Base-by-base conservation (phyloP, 2,329 filamentous ascomycete species). In the Venturia aucupariae region DNA sequence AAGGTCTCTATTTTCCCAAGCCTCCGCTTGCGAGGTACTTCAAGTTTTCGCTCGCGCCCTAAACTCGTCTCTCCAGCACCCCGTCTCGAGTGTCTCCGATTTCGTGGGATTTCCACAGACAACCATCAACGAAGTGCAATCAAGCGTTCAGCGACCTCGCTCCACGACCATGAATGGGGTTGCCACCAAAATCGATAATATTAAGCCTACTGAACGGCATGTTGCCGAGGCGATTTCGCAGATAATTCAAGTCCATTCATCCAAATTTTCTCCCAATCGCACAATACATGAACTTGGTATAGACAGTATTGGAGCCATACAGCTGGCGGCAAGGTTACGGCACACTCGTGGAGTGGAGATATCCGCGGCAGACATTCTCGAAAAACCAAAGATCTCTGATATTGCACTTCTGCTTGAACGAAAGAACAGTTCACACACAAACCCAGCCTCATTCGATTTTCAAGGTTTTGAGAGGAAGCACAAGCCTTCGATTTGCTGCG, bases 221-320 rank as follows among this genome's bases (percentile, higher is more conserved):
- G 78, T 92, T 44, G 73, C 92, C 22, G 80, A 84, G 0, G 75
- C 75, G 7, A 79, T 94, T 30, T 86, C 88, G 0, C 76, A 79
- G 1, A 74, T 82, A 4, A 72, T 82, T 0, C 64, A 72, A 70
- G 78, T 0, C 77, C 76, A 0, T 86, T 96, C 59, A 19, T 57
- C 30, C 19, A 27, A 57, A 19, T 32, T 57, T 35, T 70, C 72
- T 3, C 80, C 80, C 15, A 72, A 82, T 11, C 90, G 86, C 0
- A 91, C 90, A 0, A 90, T 97, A 60, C 96, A 93, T 70, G 86
- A 89, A 65, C 83, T 96, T n/a, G 93, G 93, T 0, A 78, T 97
- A 3, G 92, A 97, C 74, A 97, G 92, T 72, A 94, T 97, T 70
- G 92, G 89, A 66, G 90, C 91, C 0, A 81, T 85, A 19, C 92